Evolutionary conservation across 768 basidiomycete species (phyloP).

Genomic region (Inosperma sp.): DNA sequence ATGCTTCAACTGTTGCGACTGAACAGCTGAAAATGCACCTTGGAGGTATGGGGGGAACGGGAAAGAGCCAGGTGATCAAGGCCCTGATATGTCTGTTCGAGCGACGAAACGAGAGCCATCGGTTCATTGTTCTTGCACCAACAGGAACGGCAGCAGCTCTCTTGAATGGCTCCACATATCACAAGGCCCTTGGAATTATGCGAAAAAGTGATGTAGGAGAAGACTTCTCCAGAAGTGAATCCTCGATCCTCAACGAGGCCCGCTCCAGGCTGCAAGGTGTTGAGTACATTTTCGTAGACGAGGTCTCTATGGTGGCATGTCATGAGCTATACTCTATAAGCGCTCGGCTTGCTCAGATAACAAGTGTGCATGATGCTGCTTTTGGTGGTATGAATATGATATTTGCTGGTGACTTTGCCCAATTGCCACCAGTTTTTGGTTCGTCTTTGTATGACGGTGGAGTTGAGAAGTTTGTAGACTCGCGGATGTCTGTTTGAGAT

Average conservation of each 20-base stretch:
- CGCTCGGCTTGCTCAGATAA: constrained; percentile 19
- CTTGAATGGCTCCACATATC: constrained; percentile 35
- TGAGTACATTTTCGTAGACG: constrained; percentile 40
- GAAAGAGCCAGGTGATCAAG: constrained; percentile 28
- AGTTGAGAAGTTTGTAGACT: constrained; percentile 3
- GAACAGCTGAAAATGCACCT: constrained; percentile 29
- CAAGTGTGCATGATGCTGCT: constrained; percentile 15
- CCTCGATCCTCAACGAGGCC: constrained; percentile 12
- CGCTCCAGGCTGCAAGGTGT: constrained; percentile 24
- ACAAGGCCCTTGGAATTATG: constrained; percentile 28
- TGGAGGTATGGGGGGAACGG: constrained; percentile 31
- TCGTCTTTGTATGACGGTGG: constrained; percentile 13
- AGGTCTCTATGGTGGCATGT: constrained; percentile 41
- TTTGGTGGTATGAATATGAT: constrained; percentile 40
- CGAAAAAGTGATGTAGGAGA: neutral
- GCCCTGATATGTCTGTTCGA: constrained; percentile 23
- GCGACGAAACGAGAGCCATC: constrained; percentile 16
- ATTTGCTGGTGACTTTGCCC: constrained; percentile 46
- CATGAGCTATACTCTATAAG: constrained; percentile 29
- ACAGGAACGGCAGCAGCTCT: constrained; percentile 31
- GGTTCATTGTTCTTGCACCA: constrained; percentile 27
- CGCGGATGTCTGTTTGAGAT: neutral
- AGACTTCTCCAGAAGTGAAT: neutral
- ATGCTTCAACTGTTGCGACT: constrained; percentile 9
- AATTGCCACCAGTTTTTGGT: constrained; percentile 33